Evolutionary conservation across 208 protist species (phyloP).

Genomic region (Herpetomonas tarakana): DNA sequence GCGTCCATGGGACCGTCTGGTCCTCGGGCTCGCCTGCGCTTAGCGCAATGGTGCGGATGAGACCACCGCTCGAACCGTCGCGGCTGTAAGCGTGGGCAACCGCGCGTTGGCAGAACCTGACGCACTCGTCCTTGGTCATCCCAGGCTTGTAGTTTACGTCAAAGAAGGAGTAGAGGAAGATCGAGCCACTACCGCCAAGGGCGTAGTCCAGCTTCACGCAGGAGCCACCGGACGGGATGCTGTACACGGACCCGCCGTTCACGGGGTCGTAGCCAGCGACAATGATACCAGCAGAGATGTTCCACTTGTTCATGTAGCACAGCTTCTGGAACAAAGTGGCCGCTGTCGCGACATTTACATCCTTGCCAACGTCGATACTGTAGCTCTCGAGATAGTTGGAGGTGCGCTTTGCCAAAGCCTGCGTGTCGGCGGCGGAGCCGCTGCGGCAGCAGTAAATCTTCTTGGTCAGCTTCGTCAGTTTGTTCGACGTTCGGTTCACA

Average conservation of each 20-base stretch:
- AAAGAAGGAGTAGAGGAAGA: constrained; percentile 98
- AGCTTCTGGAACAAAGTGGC: constrained; percentile 96
- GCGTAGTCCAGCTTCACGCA: constrained; percentile 94
- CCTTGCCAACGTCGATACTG: constrained; percentile 83
- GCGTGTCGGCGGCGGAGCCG: constrained; percentile 98
- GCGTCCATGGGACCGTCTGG: constrained; percentile 82
- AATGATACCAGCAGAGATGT: constrained; percentile 97
- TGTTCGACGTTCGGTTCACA: constrained; percentile 97
- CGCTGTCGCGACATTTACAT: constrained; percentile 93
- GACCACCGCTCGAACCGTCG: constrained; percentile 98
- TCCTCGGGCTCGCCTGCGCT: constrained; percentile 73
- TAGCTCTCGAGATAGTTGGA: constrained; percentile 93
- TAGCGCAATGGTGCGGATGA: constrained; percentile 94
- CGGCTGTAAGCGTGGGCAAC: constrained; percentile 97
- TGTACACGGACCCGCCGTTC: constrained; percentile 97
- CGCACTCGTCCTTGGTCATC: constrained; percentile 97
- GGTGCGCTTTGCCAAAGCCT: constrained; percentile 93
- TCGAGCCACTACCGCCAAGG: constrained; percentile 96
- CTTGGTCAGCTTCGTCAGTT: constrained; percentile 96
- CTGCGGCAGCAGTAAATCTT: constrained; percentile 97
- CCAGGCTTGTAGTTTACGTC: constrained; percentile 95
- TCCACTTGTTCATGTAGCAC: constrained; percentile 97
- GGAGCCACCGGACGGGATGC: constrained; percentile 94
- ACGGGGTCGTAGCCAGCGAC: constrained; percentile 96
- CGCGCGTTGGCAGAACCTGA: constrained; percentile 93